Evolutionary conservation across 257 asterid genomes (phyloP).

Genomic region (Perilla frutescens): DNA sequence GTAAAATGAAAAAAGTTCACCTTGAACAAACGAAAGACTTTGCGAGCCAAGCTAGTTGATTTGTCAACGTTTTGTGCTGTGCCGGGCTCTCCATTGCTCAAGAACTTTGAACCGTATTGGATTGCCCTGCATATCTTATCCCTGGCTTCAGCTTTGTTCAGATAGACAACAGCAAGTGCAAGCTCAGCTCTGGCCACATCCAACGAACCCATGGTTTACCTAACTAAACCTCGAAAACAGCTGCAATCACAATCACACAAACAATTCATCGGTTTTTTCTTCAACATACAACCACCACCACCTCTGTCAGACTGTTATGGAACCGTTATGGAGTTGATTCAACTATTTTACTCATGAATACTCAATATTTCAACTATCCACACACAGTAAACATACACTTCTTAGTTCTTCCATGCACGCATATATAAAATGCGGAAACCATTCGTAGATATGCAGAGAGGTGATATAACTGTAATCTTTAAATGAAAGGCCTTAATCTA

Average conservation of each 20-base stretch:
- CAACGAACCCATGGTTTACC: constrained; percentile 69
- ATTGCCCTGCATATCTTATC: constrained; percentile 99
- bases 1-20: constrained; percentile 37
- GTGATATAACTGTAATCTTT: neutral
- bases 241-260: neutral
- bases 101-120: constrained; percentile 90
- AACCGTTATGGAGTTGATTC: neutral
- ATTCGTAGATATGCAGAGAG: neutral
- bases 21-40: constrained; percentile 95
- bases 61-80: constrained; percentile 95
- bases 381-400: neutral
- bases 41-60: constrained; percentile 95
- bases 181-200: constrained; percentile 92
- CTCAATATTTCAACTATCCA: neutral
- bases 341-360: neutral
- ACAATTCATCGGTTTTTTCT: neutral
- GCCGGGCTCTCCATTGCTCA: constrained; percentile 96
- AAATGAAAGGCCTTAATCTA: neutral
- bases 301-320: neutral
- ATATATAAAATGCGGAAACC: too few species aligned
- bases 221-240: constrained; percentile 46
- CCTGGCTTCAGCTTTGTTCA: constrained; percentile 93
- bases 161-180: constrained; percentile 79
- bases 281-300: neutral
- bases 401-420: neutral